phyloP scores from a whole-genome alignment of 1,139 yeast species.

The Debaryomycetaceae sp. region DNA sequence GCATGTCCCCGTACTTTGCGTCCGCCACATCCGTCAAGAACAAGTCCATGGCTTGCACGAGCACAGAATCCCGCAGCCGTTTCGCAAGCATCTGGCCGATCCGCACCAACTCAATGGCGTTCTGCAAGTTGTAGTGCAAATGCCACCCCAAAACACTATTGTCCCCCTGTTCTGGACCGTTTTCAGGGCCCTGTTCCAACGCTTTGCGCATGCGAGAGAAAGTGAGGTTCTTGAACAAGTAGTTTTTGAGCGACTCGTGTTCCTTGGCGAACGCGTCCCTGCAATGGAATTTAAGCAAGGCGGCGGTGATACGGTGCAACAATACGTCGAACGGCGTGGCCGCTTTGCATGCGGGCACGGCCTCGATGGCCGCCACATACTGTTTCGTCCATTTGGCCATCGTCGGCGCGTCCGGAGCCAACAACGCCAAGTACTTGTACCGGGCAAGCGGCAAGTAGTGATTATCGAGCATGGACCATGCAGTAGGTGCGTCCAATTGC shows the following conservation, averaged over 20 bases:
- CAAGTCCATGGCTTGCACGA: slow-evolving; percentile 1
- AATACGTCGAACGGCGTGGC: slow-evolving; percentile 1
- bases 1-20: not conserved
- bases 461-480: not conserved
- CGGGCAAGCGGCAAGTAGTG: slow-evolving; percentile 3
- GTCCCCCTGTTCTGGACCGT: not conserved
- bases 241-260: slow-evolving; percentile 10
- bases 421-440: slow-evolving; percentile 7
- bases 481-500: not conserved
- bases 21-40: slow-evolving; percentile 1
- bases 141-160: slow-evolving; percentile 9
- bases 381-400: slow-evolving; percentile 3
- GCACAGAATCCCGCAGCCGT: slow-evolving; percentile 1
- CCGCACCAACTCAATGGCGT: slow-evolving; percentile 17
- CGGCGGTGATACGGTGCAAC: not conserved
- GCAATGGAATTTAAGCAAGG: not conserved
- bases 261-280: not conserved
- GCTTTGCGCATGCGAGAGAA: slow-evolving; percentile 12
- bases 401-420: slow-evolving; percentile 3
- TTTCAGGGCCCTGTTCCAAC: slow-evolving; percentile 1
- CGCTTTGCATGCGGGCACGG: slow-evolving; percentile 3
- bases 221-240: slow-evolving; percentile 21
- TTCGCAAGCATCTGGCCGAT: slow-evolving; percentile 5
- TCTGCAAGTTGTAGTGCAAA: slow-evolving; percentile 12
- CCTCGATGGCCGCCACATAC: slow-evolving; percentile 2